phyloP scores from a whole-genome alignment of 2,329 filamentous ascomycete genomes.

The Atkinsonella texensis region DNA sequence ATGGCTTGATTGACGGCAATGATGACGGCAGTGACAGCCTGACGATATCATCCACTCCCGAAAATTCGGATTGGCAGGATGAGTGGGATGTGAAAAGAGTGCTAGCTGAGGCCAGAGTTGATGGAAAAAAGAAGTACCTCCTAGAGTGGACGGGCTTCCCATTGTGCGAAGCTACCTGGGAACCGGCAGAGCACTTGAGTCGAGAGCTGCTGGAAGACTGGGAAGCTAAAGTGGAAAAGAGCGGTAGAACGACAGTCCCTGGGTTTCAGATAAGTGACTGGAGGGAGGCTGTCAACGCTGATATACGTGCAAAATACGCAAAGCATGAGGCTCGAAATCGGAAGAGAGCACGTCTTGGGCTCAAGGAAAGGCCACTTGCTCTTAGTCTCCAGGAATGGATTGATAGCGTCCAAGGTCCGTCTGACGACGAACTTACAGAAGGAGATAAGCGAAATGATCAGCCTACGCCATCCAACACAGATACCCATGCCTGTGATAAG shows the following conservation, averaged over 20 bases:
- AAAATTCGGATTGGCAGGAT: slow-evolving; percentile 20
- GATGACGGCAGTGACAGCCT: slow-evolving; percentile 15
- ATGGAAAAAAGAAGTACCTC: slow-evolving; percentile 19
- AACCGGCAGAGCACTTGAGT: slow-evolving; percentile 33
- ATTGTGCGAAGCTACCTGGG: slow-evolving; percentile 33
- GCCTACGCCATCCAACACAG: background rate
- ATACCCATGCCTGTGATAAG: background rate
- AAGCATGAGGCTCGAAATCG: slow-evolving; percentile 32
- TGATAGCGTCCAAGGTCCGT: background rate
- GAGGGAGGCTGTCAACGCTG: slow-evolving; percentile 19
- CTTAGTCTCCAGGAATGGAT: slow-evolving; percentile 3
- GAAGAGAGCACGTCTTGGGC: slow-evolving; percentile 27
- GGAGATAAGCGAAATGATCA: background rate
- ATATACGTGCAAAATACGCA: slow-evolving; percentile 17
- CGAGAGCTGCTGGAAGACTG: slow-evolving; percentile 28
- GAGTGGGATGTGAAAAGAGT: slow-evolving; percentile 41
- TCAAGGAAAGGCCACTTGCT: slow-evolving; percentile 5
- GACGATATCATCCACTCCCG: slow-evolving; percentile 22
- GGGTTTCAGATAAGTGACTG: slow-evolving; percentile 28
- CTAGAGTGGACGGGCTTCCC: slow-evolving; percentile 26
- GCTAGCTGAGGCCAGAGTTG: slow-evolving; percentile 30
- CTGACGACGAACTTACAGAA: slow-evolving; percentile 3
- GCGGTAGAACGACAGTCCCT: slow-evolving; percentile 18
- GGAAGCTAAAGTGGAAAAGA: slow-evolving; percentile 27
- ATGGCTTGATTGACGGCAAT: slow-evolving; percentile 4